phyloP scores from a whole-genome alignment of 1,139 yeast species.

The Kurtzmaniella quercitrusa region DNA sequence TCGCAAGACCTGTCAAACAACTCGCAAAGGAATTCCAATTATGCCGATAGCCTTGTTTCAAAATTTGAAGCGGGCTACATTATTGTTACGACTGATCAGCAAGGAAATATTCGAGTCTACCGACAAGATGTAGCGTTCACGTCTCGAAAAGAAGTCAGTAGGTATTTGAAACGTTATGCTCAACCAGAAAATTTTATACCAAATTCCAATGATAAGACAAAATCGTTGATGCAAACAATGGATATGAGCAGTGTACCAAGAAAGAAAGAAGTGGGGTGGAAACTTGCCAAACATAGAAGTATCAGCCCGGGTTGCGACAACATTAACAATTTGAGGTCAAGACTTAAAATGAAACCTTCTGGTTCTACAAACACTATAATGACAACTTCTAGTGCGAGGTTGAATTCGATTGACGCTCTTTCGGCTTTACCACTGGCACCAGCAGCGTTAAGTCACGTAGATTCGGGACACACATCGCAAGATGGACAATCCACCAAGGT shows the following conservation, averaged over 20 bases:
- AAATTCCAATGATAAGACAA: neutral
- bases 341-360: neutral
- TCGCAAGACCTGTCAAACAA: neutral
- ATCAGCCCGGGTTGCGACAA: slow-evolving; percentile 10
- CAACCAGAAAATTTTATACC: slow-evolving; percentile 1
- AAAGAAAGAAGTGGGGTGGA: slow-evolving; percentile 5
- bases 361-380: slow-evolving; percentile 2
- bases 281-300: slow-evolving; percentile 11
- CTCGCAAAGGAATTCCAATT: neutral
- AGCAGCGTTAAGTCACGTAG: neutral
- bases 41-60: slow-evolving; percentile 8
- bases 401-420: neutral
- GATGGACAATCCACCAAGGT: neutral
- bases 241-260: neutral
- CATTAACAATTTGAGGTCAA: neutral
- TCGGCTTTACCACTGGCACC: neutral
- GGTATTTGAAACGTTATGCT: slow-evolving; percentile 6
- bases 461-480: neutral
- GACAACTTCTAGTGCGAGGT: neutral
- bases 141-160: slow-evolving; percentile 20
- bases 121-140: slow-evolving; percentile 69
- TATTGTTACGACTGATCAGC: slow-evolving; percentile 72
- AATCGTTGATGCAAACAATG: neutral
- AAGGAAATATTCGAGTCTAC: slow-evolving; percentile 71
- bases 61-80: slow-evolving; percentile 36